A percentile compares a stretch with the other conserved stretches of the same genome.
Evolutionary conservation across 1,139 yeast genomes (phyloP).

Genomic region (Torulaspora globosa): DNA sequence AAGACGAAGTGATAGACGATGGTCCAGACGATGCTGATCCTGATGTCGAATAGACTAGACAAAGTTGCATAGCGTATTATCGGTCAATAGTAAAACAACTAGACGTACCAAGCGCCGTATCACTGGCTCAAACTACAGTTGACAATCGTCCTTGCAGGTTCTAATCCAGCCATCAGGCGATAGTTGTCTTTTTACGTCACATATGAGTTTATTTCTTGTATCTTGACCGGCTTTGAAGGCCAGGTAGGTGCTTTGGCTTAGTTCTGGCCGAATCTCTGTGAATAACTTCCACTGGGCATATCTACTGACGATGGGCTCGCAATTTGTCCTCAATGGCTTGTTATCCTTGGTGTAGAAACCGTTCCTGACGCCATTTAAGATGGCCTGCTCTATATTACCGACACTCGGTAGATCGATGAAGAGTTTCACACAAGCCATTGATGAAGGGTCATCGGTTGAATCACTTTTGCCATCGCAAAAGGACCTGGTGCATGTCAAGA

Average conservation of each 20-base stretch:
- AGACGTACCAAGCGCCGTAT: not conserved
- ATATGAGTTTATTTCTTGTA: constrained; percentile 21
- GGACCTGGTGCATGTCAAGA: constrained; percentile 12
- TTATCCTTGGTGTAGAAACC: constrained; percentile 46
- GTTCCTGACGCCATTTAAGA: constrained; percentile 52
- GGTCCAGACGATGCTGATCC: constrained; percentile 32
- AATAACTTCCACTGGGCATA: constrained; percentile 26
- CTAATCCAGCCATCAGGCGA: constrained; percentile 34
- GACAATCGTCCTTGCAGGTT: constrained; percentile 27
- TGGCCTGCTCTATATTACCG: constrained; percentile 38
- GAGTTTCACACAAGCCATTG: constrained; percentile 21
- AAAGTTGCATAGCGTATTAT: not conserved
- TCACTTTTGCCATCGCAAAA: constrained; percentile 27
- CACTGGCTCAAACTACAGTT: not conserved
- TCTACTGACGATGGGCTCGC: constrained; percentile 36
- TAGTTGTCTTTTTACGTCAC: constrained; percentile 14
- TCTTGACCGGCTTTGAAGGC: constrained; percentile 26
- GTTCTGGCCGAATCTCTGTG: constrained; percentile 11
- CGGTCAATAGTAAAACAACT: not conserved
- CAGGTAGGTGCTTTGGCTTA: constrained; percentile 19
- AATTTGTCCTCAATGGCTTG: constrained; percentile 44
- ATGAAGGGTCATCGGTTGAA: constrained; percentile 31
- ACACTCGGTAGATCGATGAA: constrained; percentile 8
- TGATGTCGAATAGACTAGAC: constrained; percentile 12
- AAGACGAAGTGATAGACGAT: constrained; percentile 31